These are phyloP conservation scores for Plasmodium sp. DNA, from an alignment of 169 alveolate species.

Conservation along the genomic window DNA sequence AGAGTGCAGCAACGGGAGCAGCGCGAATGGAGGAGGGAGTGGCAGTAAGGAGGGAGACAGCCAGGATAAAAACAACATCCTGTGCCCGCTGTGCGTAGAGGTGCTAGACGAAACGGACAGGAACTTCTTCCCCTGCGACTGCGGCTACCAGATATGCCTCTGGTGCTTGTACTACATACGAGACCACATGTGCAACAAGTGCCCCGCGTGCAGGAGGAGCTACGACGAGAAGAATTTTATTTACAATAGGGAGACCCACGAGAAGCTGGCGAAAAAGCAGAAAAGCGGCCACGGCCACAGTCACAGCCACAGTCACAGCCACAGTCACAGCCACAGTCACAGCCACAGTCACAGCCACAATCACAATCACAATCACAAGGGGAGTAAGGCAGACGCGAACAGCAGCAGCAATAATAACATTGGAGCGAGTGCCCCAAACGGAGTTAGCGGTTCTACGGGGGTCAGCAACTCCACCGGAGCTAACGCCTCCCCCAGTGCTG, in stretches of 20 bases:
- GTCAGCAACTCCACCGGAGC: not conserved
- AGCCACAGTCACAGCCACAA: no score
- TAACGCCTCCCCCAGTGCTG: not conserved
- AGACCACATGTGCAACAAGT: slow-evolving; percentile 90
- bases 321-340: no score
- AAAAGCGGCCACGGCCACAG: not conserved
- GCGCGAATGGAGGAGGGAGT: not conserved
- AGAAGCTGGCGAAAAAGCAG: slow-evolving; percentile 34
- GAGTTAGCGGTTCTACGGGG: not conserved
- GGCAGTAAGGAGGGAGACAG: slow-evolving; percentile 1
- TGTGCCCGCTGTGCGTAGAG: slow-evolving; percentile 93
- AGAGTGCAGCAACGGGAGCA: not conserved
- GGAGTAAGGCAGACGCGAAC: not conserved
- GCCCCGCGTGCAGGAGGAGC: slow-evolving; percentile 93
- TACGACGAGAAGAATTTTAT: slow-evolving; percentile 88
- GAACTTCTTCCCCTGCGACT: slow-evolving; percentile 91
- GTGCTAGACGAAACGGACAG: slow-evolving; percentile 92
- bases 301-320: no score
- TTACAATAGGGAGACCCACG: slow-evolving; percentile 76
- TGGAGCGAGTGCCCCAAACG: not conserved
- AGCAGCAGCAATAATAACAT: not conserved
- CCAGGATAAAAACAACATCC: slow-evolving; percentile 34
- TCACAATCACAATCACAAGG: slow-evolving; percentile 35
- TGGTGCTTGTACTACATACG: slow-evolving; percentile 93
- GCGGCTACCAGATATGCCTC: slow-evolving; percentile 93